Evolutionary conservation across 306 rosid genomes (phyloP).

Genomic region (Oxytropis ochrocephala): DNA sequence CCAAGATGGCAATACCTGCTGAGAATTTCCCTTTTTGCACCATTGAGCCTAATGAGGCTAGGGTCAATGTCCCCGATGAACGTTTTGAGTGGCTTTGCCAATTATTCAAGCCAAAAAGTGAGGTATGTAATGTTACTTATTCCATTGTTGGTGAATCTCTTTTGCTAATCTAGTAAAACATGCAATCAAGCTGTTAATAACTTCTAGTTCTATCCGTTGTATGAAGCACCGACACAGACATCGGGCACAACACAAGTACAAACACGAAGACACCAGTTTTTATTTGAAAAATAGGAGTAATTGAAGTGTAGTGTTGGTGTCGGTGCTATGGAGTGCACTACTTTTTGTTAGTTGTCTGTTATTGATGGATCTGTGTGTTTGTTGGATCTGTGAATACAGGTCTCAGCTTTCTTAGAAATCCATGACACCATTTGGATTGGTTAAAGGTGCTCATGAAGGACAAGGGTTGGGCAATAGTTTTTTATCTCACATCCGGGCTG

Average conservation of each 20-base stretch:
- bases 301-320: too few relatives aligned
- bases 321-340: too few relatives aligned
- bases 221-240: background rate
- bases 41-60: slow-evolving; percentile 96
- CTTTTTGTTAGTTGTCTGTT: background rate
- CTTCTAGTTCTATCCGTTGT: background rate
- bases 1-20: slow-evolving; percentile 87
- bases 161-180: background rate
- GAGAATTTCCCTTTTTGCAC: slow-evolving; percentile 99
- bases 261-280: too few relatives aligned
- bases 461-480: slow-evolving; percentile 98
- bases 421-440: slow-evolving; percentile 98
- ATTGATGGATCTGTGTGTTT: background rate
- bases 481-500: slow-evolving; percentile 97
- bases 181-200: background rate
- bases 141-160: background rate
- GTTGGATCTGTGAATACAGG: slow-evolving; percentile 34
- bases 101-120: slow-evolving; percentile 85
- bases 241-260: too few relatives aligned
- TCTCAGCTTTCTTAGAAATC: slow-evolving; percentile 91
- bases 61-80: slow-evolving; percentile 90
- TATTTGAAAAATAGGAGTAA: too few relatives aligned
- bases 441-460: slow-evolving; percentile 95
- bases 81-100: slow-evolving; percentile 97
- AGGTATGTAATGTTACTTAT: slow-evolving; percentile 44